Base-by-base conservation (phyloP, 805 yeast species). In the Saccharomycopsis sp. region DNA sequence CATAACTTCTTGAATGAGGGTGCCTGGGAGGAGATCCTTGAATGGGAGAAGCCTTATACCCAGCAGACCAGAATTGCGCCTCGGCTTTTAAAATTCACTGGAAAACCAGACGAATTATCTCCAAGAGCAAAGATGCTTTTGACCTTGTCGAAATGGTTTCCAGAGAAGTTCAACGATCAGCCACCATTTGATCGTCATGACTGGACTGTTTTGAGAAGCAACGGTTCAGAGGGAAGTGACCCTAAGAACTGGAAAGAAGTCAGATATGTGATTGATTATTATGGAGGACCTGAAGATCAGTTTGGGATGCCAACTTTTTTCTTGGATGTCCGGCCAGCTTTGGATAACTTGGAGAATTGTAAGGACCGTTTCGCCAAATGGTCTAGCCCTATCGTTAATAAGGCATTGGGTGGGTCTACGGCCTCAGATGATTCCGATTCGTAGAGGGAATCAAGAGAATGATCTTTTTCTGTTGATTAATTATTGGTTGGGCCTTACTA, bases 141-240 rank as follows among this genome's bases (percentile, higher is more conserved):
- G 64, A 69, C 74, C 57, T 70, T 94, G 64, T 85, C 93, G 12
- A 78, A 81, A 64, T 24, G 85, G 1, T 87, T 86, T 75, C 98
- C 99, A 1, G 74, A 78, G 15, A 76, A 78, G 9, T 93, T 83
- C 73, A 85, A 83, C 61, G 73, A 85, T 0, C 86, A 86, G 63
- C 89, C 96, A 2, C 99, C 99, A 3, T 94, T 94, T 68, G 99
- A 94, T 72, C 84, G 99, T 70, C 99, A 94, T 67, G 99, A 94
- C 73, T 94, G 99, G 99, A 87, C 96, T 2, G 97, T 94, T 3
- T 76, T 93, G 64, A 80, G 99, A 67, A 77, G 82, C 12, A 75
- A 72, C 57, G 73, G 69, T n/a, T 66, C 63, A 19, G 68, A 59
- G 19, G 65, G 69, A 3, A 57, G 63, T 1, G 69, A 70, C 34